Conservation (phyloP, 139 green algal species). For the Nannochloris sp. region DNA sequence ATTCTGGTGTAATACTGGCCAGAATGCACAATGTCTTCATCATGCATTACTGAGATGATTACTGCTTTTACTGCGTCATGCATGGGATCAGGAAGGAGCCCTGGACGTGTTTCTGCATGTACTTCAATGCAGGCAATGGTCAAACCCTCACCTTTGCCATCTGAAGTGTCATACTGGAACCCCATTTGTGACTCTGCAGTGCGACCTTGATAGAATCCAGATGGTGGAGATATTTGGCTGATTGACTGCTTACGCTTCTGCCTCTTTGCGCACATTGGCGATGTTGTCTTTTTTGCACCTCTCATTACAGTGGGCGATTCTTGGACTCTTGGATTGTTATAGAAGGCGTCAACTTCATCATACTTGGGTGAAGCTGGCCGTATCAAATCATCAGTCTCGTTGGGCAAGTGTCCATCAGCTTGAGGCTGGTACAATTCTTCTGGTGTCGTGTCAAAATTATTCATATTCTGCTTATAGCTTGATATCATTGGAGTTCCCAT, state of each 20-base stretch:
- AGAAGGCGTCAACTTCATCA: conserved; percentile 75
- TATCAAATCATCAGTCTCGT: conserved; percentile 22
- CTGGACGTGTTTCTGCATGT: conserved; percentile 53
- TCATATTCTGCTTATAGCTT: not conserved
- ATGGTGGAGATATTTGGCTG: conserved; percentile 32
- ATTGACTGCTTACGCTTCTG: conserved; percentile 1
- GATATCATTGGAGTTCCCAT: not conserved
- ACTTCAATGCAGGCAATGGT: conserved; percentile 73
- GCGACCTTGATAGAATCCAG: conserved; percentile 3
- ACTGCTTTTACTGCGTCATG: conserved; percentile 64
- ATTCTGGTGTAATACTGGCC: conserved; percentile 14
- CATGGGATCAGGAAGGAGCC: conserved; percentile 71
- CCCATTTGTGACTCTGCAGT: conserved; percentile 62
- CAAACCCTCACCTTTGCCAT: conserved; percentile 61
- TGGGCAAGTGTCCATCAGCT: not conserved
- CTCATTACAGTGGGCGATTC: not conserved
- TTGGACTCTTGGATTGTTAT: conserved; percentile 23
- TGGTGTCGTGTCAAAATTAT: not conserved
- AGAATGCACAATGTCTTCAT: conserved; percentile 35
- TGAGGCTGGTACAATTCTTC: not conserved
- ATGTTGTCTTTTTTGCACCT: not conserved
- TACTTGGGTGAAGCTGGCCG: conserved; percentile 85
- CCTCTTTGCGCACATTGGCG: not conserved
- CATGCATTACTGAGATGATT: conserved; percentile 40
- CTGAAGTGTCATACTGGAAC: conserved; percentile 44